Evolutionary conservation across 2,329 filamentous ascomycete species (phyloP).

Genomic region (Aulographum hederae): DNA sequence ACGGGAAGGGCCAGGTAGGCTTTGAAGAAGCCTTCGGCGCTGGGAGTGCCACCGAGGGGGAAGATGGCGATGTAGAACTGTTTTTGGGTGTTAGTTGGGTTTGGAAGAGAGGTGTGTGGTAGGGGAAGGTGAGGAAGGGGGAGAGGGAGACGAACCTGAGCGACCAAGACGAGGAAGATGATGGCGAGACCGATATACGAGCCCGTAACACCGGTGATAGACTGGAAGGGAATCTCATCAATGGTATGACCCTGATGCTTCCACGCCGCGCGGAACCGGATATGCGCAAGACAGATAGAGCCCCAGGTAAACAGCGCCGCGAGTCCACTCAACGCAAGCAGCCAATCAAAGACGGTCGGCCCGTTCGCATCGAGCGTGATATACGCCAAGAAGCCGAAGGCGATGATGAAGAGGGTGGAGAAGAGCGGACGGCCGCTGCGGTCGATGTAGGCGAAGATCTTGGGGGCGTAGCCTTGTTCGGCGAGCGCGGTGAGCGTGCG

Average conservation of each 20-base stretch:
- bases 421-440: conserved; percentile 3
- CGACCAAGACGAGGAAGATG: conserved; percentile 33
- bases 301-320: conserved; percentile 6
- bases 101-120: not conserved
- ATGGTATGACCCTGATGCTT: conserved; percentile 42
- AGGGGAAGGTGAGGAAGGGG: not conserved
- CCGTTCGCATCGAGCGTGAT: conserved; percentile 3
- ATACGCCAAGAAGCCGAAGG: conserved; percentile 5
- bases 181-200: conserved; percentile 43
- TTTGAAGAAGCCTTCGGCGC: conserved; percentile 6
- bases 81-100: not conserved
- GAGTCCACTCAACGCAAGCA: conserved; percentile 4
- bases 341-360: conserved; percentile 5
- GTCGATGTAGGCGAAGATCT: conserved; percentile 6
- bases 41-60: conserved; percentile 5
- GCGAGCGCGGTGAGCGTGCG: conserved; percentile 6
- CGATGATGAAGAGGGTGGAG: conserved; percentile 3
- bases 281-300: conserved; percentile 5
- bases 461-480: conserved; percentile 6
- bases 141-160: conserved; percentile 13
- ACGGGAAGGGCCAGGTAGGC: conserved; percentile 5
- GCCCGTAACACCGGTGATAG: conserved; percentile 40
- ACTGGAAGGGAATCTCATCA: conserved; percentile 47
- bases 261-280: conserved; percentile 37
- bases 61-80: conserved; percentile 21